These are phyloP conservation scores for Colletotrichum lini DNA, from an alignment of 2,329 filamentous ascomycete species.

Conservation along the genomic window DNA sequence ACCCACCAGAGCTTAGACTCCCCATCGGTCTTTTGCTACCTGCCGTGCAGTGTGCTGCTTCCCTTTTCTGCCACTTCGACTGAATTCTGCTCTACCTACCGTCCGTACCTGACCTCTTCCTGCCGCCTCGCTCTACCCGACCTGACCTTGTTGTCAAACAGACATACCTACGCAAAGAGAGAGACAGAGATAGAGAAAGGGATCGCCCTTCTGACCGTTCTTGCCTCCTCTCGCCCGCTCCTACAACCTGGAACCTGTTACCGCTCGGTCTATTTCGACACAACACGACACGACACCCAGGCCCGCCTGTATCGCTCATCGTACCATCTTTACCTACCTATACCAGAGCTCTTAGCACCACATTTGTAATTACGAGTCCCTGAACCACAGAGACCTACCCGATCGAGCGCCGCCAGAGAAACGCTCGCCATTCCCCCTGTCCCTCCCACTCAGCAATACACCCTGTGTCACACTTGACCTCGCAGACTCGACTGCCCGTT, in stretches of 20 bases:
- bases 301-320: conserved; percentile 20
- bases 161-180: background rate
- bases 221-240: conserved; percentile 10
- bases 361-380: conserved; percentile 28
- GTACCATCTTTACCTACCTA: conserved; percentile 17
- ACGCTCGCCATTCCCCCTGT: conserved; percentile 25
- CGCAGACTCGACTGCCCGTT: conserved; percentile 22
- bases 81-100: conserved; percentile 14
- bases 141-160: conserved; percentile 28
- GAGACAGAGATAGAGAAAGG: background rate
- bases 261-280: conserved; percentile 23
- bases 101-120: conserved; percentile 20
- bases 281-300: conserved; percentile 25
- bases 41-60: conserved; percentile 35
- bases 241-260: conserved; percentile 11
- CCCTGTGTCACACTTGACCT: conserved; percentile 29
- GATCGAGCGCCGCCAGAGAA: conserved; percentile 31
- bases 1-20: conserved; percentile 46
- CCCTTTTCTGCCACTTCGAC: conserved; percentile 22
- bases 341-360: conserved; percentile 32
- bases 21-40: conserved; percentile 32
- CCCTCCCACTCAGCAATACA: conserved; percentile 15
- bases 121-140: conserved; percentile 20
- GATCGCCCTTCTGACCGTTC: conserved; percentile 19
- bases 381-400: conserved; percentile 11